Percentiles rank a stretch among this genome's conserved stretches.
These are phyloP conservation scores for Bauhinia variegata DNA, from an alignment of 306 rosid genomes.

Conservation along the genomic window DNA sequence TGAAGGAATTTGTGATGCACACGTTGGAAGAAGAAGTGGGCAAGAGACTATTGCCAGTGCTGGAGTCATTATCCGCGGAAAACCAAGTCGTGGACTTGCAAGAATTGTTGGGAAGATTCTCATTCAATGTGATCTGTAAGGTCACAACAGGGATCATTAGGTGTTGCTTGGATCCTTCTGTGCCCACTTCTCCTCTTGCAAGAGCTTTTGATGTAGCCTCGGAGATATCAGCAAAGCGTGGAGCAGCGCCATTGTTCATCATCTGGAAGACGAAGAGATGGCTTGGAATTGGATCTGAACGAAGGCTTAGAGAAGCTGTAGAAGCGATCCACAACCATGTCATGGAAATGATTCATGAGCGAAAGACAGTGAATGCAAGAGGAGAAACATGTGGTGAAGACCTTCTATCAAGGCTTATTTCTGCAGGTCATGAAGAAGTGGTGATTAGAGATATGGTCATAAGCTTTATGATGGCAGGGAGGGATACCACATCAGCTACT, in stretches of 20 bases:
- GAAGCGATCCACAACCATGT: conserved; percentile 57
- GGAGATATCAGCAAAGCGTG: conserved; percentile 70
- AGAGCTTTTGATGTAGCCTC: conserved; percentile 75
- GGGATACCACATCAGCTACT: conserved; percentile 90
- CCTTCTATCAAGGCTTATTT: conserved; percentile 65
- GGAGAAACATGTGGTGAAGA: conserved; percentile 41
- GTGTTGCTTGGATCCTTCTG: conserved; percentile 60
- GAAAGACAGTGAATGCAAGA: conserved; percentile 37
- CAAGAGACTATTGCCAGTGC: conserved; percentile 50
- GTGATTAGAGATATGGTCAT: conserved; percentile 76
- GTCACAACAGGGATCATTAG: conserved; percentile 55
- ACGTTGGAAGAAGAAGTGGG: conserved; percentile 59
- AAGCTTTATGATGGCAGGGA: conserved; percentile 90
- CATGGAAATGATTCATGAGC: conserved; percentile 50
- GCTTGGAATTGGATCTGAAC: conserved; percentile 79
- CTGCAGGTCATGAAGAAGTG: conserved; percentile 58
- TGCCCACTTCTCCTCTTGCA: conserved; percentile 44
- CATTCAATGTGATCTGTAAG: conserved; percentile 69
- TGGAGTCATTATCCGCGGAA: conserved; percentile 44
- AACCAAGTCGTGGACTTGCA: conserved; percentile 60
- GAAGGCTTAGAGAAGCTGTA: conserved; percentile 55
- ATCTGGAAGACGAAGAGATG: conserved; percentile 79
- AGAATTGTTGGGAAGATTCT: conserved; percentile 66
- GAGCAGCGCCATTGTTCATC: conserved; percentile 65
- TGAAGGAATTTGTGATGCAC: conserved; percentile 47